Evolutionary conservation across 2,329 filamentous ascomycete species (phyloP), one percentile per base, ranked within the genome.

Genomic region (Pyricularia pennisetigena): DNA sequence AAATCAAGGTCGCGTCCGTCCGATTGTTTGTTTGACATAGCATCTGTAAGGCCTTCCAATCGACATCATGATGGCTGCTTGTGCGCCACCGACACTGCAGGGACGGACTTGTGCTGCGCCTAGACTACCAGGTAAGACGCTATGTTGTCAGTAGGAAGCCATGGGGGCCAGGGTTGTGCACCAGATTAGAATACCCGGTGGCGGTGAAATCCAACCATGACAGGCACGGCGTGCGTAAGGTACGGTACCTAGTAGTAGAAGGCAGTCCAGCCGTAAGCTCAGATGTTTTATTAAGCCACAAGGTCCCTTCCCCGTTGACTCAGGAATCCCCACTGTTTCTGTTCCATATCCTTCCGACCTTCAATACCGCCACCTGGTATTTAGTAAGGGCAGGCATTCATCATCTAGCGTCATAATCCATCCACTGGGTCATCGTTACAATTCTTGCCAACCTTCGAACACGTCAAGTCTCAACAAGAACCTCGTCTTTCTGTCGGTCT

Each of bases 261-360:
- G 32, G 9, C 9, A 41, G 32, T 14, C 32, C 32, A 66, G 20
- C 41, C 16, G 65, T 30, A 23, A 30, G 41, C 65, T 66, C 24
- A 23, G 26, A 28, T 57, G 41, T 30, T 49, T 29, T 28, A 29
- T 20, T 9, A 9, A 57, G 41, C 26, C 16, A 20, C 35, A 14
- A 49, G 65, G 32, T 16, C 65, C 24, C 24, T 61, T 73, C 73
- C 74, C 74, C 75, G 73, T 75, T 78, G 76, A 78, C 74, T 74
- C 69, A 73, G 70, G 64, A 69, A 57, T 41, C 65, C 65, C 68
- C 32, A 70, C 70, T 68, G 54, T 20, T 26, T 26, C 54, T 41
- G 14, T 66, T 66, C 65, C 65, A 66, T 59, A 23, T 3, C 0
- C 49, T 35, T 61, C 63, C 35, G 41, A 24, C 14, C 28, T 29